These are phyloP conservation scores for Tetragonia tetragonoides DNA, from an alignment of 148 eudicot species.

Conservation along the genomic window DNA sequence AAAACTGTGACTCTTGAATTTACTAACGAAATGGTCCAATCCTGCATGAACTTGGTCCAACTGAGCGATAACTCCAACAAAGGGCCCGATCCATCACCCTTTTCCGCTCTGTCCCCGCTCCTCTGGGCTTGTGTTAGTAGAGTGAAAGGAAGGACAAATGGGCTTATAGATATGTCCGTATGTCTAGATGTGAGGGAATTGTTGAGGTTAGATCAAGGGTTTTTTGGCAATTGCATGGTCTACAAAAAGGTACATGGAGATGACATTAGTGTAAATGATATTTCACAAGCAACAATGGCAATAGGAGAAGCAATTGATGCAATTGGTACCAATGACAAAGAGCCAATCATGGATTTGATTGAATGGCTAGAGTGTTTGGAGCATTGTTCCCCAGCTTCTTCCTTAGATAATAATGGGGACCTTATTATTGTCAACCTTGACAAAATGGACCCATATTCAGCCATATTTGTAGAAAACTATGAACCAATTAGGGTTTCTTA, in stretches of 20 bases:
- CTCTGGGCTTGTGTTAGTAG: constrained; percentile 56
- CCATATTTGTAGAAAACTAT: constrained; percentile 30
- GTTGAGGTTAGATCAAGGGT: constrained; percentile 52
- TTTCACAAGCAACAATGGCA: constrained; percentile 31
- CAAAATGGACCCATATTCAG: constrained; percentile 28
- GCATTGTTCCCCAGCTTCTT: constrained; percentile 16
- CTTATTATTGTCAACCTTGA: constrained; percentile 50
- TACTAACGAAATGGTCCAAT: constrained; percentile 38
- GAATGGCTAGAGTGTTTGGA: constrained; percentile 45
- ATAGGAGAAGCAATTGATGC: constrained; percentile 39
- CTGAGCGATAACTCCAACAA: neutral
- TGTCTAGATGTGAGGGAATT: constrained; percentile 44
- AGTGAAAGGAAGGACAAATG: constrained; percentile 33
- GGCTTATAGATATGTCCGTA: constrained; percentile 49
- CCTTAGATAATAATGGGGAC: constrained; percentile 22
- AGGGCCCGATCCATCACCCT: constrained; percentile 29
- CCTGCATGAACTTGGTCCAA: constrained; percentile 39
- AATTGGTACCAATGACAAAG: constrained; percentile 23
- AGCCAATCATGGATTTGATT: constrained; percentile 42
- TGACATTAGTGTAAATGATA: constrained; percentile 26
- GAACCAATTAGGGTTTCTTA: constrained; percentile 36
- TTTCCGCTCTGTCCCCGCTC: constrained; percentile 43
- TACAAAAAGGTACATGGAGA: constrained; percentile 34
- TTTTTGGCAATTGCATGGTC: constrained; percentile 70
- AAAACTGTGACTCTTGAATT: constrained; percentile 44